Conservation (phyloP, 108 stramenopile genomes). For the Cyclotella choctawhatcheeana region DNA sequence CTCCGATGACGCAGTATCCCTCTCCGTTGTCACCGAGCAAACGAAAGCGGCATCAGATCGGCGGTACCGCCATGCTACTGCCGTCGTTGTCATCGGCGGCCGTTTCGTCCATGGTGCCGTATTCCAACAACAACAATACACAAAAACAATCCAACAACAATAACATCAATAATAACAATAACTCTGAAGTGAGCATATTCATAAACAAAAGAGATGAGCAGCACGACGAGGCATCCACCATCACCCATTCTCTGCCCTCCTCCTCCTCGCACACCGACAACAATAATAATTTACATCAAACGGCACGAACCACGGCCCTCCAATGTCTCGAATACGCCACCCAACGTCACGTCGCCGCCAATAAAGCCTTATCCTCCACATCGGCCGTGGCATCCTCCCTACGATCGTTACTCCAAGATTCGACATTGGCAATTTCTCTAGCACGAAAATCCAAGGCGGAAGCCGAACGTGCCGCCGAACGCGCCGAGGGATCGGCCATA, state of each 20-base stretch:
- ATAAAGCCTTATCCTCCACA: constrained; percentile 21
- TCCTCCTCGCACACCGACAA: too few relatives aligned
- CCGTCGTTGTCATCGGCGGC: too few relatives aligned
- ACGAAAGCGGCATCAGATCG: too few relatives aligned
- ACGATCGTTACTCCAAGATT: constrained; percentile 22
- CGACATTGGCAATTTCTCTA: constrained; percentile 16
- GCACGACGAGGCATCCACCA: not conserved
- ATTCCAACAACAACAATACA: too few relatives aligned
- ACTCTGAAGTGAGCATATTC: too few relatives aligned
- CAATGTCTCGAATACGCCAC: constrained; percentile 37
- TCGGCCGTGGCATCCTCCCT: constrained; percentile 22
- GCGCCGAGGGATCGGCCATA: constrained; percentile 27
- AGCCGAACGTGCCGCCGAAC: constrained; percentile 26
- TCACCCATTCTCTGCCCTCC: not conserved
- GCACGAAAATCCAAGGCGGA: constrained; percentile 29
- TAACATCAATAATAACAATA: too few relatives aligned
- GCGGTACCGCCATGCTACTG: too few relatives aligned
- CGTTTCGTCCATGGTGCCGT: too few relatives aligned
- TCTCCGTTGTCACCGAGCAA: too few relatives aligned
- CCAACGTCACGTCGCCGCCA: constrained; percentile 34
- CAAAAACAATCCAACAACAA: too few relatives aligned
- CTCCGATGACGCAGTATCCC: too few relatives aligned
- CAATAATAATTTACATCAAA: not conserved
- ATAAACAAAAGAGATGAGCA: not conserved
- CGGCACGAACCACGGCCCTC: constrained; percentile 24